These are phyloP conservation scores for Pseudisothecium myosuroides DNA, from an alignment of 225 moss, liverwort and hornwort species.

Conservation along the genomic window DNA sequence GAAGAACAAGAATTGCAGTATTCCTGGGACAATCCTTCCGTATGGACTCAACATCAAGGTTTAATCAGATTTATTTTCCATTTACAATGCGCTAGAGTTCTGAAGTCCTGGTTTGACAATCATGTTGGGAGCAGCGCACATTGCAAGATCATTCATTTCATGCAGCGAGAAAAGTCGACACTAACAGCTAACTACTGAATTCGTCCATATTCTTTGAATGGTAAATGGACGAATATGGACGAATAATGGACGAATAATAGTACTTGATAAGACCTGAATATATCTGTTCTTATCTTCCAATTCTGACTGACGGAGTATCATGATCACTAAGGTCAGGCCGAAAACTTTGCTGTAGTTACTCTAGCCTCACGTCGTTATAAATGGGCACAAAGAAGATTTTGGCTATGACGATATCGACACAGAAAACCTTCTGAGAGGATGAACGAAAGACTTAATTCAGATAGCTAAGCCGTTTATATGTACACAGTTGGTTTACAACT, in stretches of 20 bases:
- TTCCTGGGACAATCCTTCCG: not conserved
- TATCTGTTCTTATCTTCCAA: not conserved
- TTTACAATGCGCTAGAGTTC: not conserved
- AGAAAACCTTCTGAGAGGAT: not conserved
- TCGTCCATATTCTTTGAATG: not conserved
- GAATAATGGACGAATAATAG: no score
- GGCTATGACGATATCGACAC: not conserved
- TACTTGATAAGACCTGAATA: not conserved
- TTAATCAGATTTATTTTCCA: not conserved
- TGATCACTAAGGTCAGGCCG: not conserved
- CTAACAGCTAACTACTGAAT: not conserved
- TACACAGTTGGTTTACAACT: not conserved
- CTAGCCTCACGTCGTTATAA: not conserved
- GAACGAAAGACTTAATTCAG: not conserved
- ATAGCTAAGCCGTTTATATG: not conserved
- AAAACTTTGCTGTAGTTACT: slow-evolving; percentile 2
- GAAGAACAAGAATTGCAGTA: not conserved
- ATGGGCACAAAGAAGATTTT: not conserved
- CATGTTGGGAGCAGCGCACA: not conserved
- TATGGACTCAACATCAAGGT: not conserved
- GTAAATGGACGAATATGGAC: no score
- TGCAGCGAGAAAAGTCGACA: not conserved
- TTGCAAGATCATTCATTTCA: not conserved
- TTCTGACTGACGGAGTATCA: not conserved
- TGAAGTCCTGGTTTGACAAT: not conserved